Conservation (phyloP, 2,329 filamentous ascomycete genomes). For the Metarhizium robertsii region DNA sequence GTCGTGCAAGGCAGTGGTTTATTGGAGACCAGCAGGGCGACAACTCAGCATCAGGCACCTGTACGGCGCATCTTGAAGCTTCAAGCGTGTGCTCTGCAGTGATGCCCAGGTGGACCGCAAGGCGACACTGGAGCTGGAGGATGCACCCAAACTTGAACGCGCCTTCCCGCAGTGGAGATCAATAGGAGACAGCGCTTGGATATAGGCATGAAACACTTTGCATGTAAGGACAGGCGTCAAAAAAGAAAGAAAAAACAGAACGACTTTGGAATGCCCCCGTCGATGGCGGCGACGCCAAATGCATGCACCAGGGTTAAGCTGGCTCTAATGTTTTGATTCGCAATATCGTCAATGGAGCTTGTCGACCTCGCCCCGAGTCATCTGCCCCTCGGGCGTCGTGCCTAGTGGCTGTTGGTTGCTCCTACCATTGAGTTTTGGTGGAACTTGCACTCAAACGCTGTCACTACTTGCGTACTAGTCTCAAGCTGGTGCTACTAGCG, state of each 20-base stretch:
- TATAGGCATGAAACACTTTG: neutral
- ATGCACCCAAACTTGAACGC: neutral
- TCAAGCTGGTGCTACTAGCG: too few species aligned
- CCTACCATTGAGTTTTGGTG: neutral
- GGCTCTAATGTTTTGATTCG: neutral
- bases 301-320: too few species aligned
- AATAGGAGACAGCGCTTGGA: neutral
- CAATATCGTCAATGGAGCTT: too few species aligned
- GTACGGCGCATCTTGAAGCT: constrained; percentile 22
- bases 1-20: constrained; percentile 15
- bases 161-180: neutral
- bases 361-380: too few species aligned
- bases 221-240: neutral
- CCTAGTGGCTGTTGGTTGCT: neutral
- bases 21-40: neutral
- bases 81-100: neutral
- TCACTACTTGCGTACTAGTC: too few species aligned
- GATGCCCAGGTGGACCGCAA: neutral
- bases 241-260: neutral
- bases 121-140: neutral
- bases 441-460: too few species aligned
- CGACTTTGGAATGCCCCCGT: neutral
- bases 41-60: constrained; percentile 16
- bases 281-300: neutral
- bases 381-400: too few species aligned